Conservation (phyloP, 2,329 filamentous ascomycete species). For the Aspergillus sp. region DNA sequence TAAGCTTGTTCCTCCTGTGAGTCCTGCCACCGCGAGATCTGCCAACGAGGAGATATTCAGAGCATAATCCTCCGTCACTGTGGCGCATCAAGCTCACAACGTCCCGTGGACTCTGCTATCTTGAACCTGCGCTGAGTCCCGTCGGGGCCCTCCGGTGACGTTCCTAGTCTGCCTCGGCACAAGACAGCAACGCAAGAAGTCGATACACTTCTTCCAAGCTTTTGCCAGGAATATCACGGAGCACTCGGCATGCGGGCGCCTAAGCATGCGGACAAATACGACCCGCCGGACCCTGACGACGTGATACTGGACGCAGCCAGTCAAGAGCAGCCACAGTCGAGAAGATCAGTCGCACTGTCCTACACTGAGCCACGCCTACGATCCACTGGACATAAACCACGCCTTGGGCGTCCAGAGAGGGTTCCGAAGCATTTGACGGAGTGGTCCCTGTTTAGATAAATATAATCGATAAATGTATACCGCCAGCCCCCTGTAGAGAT, state of each 20-base stretch:
- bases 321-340: neutral
- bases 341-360: slow-evolving; percentile 9
- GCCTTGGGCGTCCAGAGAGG: too few relatives aligned
- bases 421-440: too few relatives aligned
- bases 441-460: too few relatives aligned
- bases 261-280: slow-evolving; percentile 6
- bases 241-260: slow-evolving; percentile 12
- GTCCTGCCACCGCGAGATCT: too few relatives aligned
- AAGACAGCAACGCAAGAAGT: neutral
- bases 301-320: slow-evolving; percentile 5
- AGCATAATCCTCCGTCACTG: neutral
- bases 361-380: slow-evolving; percentile 1
- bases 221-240: slow-evolving; percentile 9
- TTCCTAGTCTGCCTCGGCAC: neutral
- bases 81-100: slow-evolving; percentile 17
- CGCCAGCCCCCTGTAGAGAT: too few relatives aligned
- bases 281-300: slow-evolving; percentile 1
- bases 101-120: slow-evolving; percentile 12
- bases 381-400: too few relatives aligned
- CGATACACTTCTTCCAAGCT: slow-evolving; percentile 11
- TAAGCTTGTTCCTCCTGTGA: too few relatives aligned
- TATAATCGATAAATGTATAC: too few relatives aligned
- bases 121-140: slow-evolving; percentile 8
- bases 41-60: too few relatives aligned
- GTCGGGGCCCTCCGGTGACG: neutral